Conservation (phyloP, 495 filamentous ascomycete genomes). For the Hypoxylon intermedium region DNA sequence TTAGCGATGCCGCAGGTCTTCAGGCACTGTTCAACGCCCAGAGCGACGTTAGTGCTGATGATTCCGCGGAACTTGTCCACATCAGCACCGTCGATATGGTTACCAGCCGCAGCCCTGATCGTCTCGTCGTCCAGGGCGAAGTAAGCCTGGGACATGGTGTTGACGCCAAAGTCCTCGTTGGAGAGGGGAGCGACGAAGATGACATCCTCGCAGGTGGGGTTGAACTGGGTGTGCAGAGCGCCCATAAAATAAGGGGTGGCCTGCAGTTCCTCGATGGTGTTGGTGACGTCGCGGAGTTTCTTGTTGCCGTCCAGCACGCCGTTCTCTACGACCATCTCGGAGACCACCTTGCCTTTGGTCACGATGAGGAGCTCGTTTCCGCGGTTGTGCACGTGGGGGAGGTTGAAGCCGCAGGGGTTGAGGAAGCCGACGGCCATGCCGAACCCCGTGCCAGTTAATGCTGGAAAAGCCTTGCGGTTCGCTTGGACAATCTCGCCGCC, state of each 20-base stretch:
- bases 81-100: conserved; percentile 51
- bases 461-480: conserved; percentile 51
- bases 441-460: conserved; percentile 48
- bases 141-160: conserved; percentile 58
- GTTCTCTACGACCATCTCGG: conserved; percentile 60
- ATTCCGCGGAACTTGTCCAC: conserved; percentile 51
- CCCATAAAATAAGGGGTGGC: conserved; percentile 59
- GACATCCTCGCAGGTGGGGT: conserved; percentile 57
- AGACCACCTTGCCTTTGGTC: conserved; percentile 52
- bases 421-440: conserved; percentile 51
- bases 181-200: conserved; percentile 58
- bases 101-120: conserved; percentile 52
- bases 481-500: conserved; percentile 50
- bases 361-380: conserved; percentile 53
- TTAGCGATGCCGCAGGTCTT: conserved; percentile 46
- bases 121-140: conserved; percentile 54
- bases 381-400: conserved; percentile 56
- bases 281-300: conserved; percentile 42
- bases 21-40: conserved; percentile 56
- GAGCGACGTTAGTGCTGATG: conserved; percentile 56
- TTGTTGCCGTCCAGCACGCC: conserved; percentile 36
- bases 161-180: conserved; percentile 58
- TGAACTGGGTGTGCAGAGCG: conserved; percentile 61
- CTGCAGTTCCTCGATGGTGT: conserved; percentile 48
- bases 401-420: conserved; percentile 57